Evolutionary conservation across 1,284 basidiomycete genomes (phyloP).

Genomic region (Mycena citricolor): DNA sequence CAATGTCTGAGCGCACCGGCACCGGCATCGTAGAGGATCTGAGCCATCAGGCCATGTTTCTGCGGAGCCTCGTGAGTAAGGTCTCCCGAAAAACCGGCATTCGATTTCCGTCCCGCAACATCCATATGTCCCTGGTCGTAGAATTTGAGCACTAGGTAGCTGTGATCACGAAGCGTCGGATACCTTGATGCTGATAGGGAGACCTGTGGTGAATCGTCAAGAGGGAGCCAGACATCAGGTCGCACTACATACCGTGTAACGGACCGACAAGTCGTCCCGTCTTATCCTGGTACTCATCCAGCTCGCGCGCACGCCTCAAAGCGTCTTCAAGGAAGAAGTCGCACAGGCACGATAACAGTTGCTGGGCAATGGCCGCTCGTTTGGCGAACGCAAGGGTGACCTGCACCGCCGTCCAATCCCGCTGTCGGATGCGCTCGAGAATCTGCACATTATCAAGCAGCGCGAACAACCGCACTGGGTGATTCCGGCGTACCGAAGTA

Average conservation of each 20-base stretch:
- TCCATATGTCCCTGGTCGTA: slow-evolving; percentile 40
- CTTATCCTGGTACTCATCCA: slow-evolving; percentile 39
- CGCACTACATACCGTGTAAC: slow-evolving; percentile 40
- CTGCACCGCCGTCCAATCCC: slow-evolving; percentile 27
- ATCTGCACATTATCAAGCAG: no score
- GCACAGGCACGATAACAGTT: slow-evolving; percentile 25
- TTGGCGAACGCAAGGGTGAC: slow-evolving; percentile 30
- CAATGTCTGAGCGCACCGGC: slow-evolving; percentile 26
- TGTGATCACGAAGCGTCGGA: not conserved
- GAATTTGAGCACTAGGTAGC: not conserved
- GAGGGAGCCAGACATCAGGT: not conserved
- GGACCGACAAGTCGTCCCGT: slow-evolving; percentile 43
- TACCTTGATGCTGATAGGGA: slow-evolving; percentile 44
- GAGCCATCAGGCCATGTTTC: slow-evolving; percentile 27
- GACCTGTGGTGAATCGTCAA: slow-evolving; percentile 9
- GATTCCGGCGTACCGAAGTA: slow-evolving; percentile 18
- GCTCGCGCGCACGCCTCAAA: slow-evolving; percentile 37
- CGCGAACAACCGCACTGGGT: no score
- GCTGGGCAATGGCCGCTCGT: slow-evolving; percentile 31
- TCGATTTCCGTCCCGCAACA: slow-evolving; percentile 40
- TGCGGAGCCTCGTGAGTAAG: slow-evolving; percentile 25
- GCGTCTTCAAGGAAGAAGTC: slow-evolving; percentile 39
- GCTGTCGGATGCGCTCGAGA: slow-evolving; percentile 21
- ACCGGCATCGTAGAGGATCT: slow-evolving; percentile 32
- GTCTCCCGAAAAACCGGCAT: slow-evolving; percentile 38